These are phyloP conservation scores for Pseudovirgaria hyperparasitica DNA, from an alignment of 2,329 filamentous ascomycete genomes.

Conservation along the genomic window DNA sequence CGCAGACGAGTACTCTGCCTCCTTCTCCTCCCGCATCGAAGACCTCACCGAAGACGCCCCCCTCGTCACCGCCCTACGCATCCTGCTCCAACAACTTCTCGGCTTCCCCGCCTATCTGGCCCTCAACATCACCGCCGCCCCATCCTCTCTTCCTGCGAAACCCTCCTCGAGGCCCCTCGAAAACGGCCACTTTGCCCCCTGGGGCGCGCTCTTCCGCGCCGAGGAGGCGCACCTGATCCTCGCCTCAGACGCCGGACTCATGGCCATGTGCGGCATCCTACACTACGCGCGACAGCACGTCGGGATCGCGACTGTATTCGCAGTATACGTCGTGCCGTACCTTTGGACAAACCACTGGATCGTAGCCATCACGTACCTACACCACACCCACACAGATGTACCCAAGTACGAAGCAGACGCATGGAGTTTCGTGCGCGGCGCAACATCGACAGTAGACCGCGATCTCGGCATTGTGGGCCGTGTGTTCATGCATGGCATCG, in stretches of 20 bases:
- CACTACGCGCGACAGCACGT: constrained; percentile 40
- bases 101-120: constrained; percentile 52
- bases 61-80: constrained; percentile 37
- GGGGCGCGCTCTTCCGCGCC: constrained; percentile 46
- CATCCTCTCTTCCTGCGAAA: constrained; percentile 5
- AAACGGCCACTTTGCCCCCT: constrained; percentile 46
- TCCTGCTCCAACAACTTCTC: constrained; percentile 48
- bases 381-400: constrained; percentile 50
- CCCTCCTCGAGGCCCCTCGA: constrained; percentile 1
- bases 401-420: constrained; percentile 45
- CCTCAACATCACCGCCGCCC: constrained; percentile 31
- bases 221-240: constrained; percentile 44
- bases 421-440: constrained; percentile 52
- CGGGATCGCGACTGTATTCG: constrained; percentile 43
- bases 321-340: constrained; percentile 53
- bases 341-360: constrained; percentile 62
- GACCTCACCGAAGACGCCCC: constrained; percentile 45
- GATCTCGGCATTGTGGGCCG: constrained; percentile 51
- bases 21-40: constrained; percentile 13
- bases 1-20: constrained; percentile 9
- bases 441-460: constrained; percentile 50
- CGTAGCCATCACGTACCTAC: constrained; percentile 63
- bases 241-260: constrained; percentile 48
- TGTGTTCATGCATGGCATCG: constrained; percentile 55
- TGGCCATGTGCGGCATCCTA: constrained; percentile 39